phyloP scores from a whole-genome alignment of 139 green algal genomes.

The Chlamydomonas incerta region DNA sequence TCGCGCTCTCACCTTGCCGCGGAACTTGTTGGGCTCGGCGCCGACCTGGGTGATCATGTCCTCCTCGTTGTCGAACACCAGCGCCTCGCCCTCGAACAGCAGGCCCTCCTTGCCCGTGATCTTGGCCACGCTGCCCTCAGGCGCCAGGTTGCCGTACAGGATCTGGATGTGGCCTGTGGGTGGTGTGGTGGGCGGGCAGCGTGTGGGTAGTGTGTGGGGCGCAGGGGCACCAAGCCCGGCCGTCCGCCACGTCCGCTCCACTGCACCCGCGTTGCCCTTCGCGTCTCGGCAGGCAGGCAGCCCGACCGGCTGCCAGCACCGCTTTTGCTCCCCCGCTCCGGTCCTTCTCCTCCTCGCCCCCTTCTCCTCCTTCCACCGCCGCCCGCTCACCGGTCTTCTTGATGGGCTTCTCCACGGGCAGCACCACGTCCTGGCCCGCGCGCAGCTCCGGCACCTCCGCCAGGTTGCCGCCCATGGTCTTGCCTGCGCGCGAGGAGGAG shows the following conservation, averaged over 20 bases:
- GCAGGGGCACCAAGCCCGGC: too few species aligned
- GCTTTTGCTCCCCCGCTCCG: too few species aligned
- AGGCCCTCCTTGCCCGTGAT: conserved; percentile 96
- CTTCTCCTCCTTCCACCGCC: not conserved
- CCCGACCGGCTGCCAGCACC: too few species aligned
- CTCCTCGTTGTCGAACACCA: conserved; percentile 95
- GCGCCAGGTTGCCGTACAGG: conserved; percentile 96
- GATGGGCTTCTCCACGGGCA: conserved; percentile 90
- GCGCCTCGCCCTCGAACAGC: conserved; percentile 79
- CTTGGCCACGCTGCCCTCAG: conserved; percentile 96
- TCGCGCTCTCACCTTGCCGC: conserved; percentile 86
- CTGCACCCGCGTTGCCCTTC: too few species aligned
- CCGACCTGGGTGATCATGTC: conserved; percentile 94
- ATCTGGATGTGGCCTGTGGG: conserved; percentile 76
- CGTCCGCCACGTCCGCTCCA: too few species aligned
- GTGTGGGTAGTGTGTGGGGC: too few species aligned
- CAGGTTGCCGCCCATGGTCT: conserved; percentile 97
- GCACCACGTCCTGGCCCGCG: conserved; percentile 92
- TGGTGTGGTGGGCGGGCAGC: not conserved
- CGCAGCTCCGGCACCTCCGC: conserved; percentile 79
- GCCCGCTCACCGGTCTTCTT: conserved; percentile 75
- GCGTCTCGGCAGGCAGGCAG: too few species aligned
- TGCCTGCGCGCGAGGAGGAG: conserved; percentile 68
- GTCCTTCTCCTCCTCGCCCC: too few species aligned
- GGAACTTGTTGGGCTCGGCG: conserved; percentile 82